Conservation (phyloP, 331 rosid genomes). For the Arachis monticola region DNA sequence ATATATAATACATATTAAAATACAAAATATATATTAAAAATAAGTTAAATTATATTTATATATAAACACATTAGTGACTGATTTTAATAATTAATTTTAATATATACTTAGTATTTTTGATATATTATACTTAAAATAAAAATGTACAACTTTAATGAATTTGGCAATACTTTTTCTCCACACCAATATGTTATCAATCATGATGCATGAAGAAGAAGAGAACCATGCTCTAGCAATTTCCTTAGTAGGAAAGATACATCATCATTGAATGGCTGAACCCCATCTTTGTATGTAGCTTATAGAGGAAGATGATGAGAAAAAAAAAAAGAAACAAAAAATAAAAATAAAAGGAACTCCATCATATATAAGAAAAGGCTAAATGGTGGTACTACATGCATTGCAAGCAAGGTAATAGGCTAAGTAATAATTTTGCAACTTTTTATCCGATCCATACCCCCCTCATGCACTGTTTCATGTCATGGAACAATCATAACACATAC, state of each 20-base stretch:
- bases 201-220: constrained; percentile 34
- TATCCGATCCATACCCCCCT: constrained; percentile 43
- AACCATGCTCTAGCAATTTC: constrained; percentile 45
- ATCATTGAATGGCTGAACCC: constrained; percentile 47
- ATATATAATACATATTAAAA: no score
- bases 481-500: constrained; percentile 45
- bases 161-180: constrained; percentile 24
- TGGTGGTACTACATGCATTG: not conserved
- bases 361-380: constrained; percentile 34
- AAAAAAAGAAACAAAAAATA: constrained; percentile 11
- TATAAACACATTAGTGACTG: no score
- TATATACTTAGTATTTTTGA: no score
- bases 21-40: no score
- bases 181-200: constrained; percentile 30
- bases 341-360: constrained; percentile 9
- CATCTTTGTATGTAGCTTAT: constrained; percentile 40
- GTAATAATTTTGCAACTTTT: constrained; percentile 41
- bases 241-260: constrained; percentile 45
- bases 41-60: no score
- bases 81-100: no score
- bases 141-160: not conserved
- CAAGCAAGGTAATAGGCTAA: not conserved
- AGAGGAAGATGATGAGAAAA: constrained; percentile 46
- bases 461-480: constrained; percentile 49
- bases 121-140: no score